phyloP scores from a whole-genome alignment of 1,284 basidiomycete species.

The Apiotrichum gamsii region DNA sequence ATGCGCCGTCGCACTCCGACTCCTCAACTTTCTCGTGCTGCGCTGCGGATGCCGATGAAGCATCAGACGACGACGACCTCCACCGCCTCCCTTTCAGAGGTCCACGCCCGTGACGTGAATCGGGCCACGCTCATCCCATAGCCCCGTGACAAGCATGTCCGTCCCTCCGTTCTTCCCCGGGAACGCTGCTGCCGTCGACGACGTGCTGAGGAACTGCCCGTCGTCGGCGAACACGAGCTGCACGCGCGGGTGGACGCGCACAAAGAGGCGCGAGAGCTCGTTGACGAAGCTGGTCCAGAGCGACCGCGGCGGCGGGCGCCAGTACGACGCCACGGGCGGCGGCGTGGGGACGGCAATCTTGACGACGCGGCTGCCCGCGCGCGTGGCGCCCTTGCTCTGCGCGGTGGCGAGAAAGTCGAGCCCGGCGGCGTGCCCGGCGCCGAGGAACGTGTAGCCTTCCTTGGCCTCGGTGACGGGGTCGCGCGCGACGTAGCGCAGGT shows the following conservation, averaged over 20 bases:
- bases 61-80: too few relatives aligned
- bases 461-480: neutral
- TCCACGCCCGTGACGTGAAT: neutral
- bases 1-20: too few relatives aligned
- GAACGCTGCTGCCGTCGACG: conserved; percentile 1
- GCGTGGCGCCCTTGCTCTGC: neutral
- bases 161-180: neutral
- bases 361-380: neutral
- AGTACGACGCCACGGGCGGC: too few relatives aligned
- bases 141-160: neutral
- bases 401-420: neutral
- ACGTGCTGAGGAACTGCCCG: conserved; percentile 1
- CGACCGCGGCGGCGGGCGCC: neutral
- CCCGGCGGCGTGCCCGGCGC: conserved; percentile 2
- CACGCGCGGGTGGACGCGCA: conserved; percentile 2
- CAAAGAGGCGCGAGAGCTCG: conserved; percentile 4
- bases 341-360: neutral
- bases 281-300: neutral
- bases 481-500: conserved; percentile 2
- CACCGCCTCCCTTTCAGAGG: neutral
- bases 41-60: too few relatives aligned
- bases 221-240: conserved; percentile 6
- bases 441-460: conserved; percentile 6
- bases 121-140: neutral
- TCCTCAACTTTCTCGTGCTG: too few relatives aligned